These are phyloP conservation scores for Calonectria ilicicola DNA, from an alignment of 2,329 filamentous ascomycete species.

Conservation along the genomic window DNA sequence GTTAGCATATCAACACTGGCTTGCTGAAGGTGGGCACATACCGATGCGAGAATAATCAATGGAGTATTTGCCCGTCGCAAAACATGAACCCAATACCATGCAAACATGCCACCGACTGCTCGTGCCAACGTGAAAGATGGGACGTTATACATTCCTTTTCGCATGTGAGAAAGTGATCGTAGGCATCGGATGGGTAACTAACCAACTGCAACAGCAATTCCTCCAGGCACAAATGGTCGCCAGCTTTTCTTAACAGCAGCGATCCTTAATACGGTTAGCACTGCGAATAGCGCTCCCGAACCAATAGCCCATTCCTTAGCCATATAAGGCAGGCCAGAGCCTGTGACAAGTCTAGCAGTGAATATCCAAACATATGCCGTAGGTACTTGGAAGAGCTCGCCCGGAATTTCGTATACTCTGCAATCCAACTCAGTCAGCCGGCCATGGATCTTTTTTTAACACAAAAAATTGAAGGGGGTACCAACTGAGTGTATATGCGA, in stretches of 20 bases:
- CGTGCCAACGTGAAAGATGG: constrained; percentile 94
- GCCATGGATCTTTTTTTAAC: background rate
- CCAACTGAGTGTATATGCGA: constrained; percentile 80
- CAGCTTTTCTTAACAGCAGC: constrained; percentile 67
- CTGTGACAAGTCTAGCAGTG: constrained; percentile 92
- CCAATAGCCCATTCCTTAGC: constrained; percentile 83
- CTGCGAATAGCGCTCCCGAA: constrained; percentile 79
- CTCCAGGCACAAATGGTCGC: constrained; percentile 85
- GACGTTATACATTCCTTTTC: constrained; percentile 91
- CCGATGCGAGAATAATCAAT: constrained; percentile 87
- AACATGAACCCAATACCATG: constrained; percentile 80
- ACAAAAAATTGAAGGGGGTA: background rate
- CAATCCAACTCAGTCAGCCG: constrained; percentile 18
- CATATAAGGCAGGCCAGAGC: constrained; percentile 86
- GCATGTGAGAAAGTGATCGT: constrained; percentile 23
- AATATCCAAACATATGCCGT: constrained; percentile 98
- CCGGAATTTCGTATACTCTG: constrained; percentile 88
- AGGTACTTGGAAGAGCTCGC: constrained; percentile 91
- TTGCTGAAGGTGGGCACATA: constrained; percentile 49
- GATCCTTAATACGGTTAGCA: constrained; percentile 79
- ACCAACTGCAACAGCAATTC: constrained; percentile 95
- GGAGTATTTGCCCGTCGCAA: constrained; percentile 72
- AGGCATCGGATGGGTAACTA: constrained; percentile 35
- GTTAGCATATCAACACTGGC: constrained; percentile 18
- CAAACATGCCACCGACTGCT: constrained; percentile 79